Evolutionary conservation across 2,329 filamentous ascomycete species (phyloP), one percentile per base, ranked within the genome.

Genomic region (Fusarium nisikadoi): DNA sequence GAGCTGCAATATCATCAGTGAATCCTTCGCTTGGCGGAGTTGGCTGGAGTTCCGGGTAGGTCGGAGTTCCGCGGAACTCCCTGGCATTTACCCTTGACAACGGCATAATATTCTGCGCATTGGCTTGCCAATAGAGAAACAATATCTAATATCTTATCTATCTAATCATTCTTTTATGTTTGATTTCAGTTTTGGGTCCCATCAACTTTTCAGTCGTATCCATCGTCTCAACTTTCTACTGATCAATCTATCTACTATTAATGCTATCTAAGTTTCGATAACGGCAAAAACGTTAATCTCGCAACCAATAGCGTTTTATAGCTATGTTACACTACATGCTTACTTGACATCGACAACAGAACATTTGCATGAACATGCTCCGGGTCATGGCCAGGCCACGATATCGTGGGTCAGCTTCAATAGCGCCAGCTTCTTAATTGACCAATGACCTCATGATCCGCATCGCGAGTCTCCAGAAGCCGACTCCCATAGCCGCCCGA

Each of bases 1-100:
- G 19, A 20, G 10, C 7, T 57, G 25, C 25, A 12, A 31, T 50
- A 13, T 58, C 5, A 36, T 20, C 16, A 38, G 12, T 2, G 42
- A 45, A 17, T 27, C 31, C 25, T 42, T 31, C 7, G 41, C 17
- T 8, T 31, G 10, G 12, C 33, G 65, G 38, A 53, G 52, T 31
- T 43, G 52, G 23, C 19, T 62, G 71, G 68, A 67, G 29, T 53
- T 65, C 68, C 67, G 50, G 39, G 13, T 14, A 29, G 5, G 25
- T 20, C 66, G 72, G 72, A 75, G 31, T 46, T 73, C 70, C 70
- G 11, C 19, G 72, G 72, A 75, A 47, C 60, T 71, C 59, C 62
- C 29, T 25, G 53, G 42, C 7, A 38, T 27, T 17, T 16, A 19
- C 2, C 8, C 33, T 46, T 39, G 27, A 33, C 23, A 16, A 16